Conservation (phyloP, 2,329 filamentous ascomycete genomes). For the Raffaelea deltoideospora region DNA sequence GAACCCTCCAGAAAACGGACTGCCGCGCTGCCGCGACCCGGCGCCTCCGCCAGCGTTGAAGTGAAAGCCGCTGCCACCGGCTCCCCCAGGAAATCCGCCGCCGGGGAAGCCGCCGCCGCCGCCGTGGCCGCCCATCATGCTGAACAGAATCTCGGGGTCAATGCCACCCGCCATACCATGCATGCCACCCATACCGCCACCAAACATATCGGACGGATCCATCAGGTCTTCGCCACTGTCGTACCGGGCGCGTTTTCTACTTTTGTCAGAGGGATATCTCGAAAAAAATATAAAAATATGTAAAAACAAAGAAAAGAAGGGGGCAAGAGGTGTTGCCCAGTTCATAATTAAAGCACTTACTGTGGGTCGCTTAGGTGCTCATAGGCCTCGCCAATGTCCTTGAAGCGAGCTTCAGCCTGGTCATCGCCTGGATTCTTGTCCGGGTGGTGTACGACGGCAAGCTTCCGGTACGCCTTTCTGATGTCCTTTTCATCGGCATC, state of each 20-base stretch:
- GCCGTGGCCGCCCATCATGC: constrained; percentile 60
- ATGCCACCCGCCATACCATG: constrained; percentile 52
- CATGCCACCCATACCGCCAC: no score
- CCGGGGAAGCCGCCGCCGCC: constrained; percentile 39
- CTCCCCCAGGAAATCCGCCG: constrained; percentile 31
- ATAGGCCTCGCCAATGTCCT: constrained; percentile 95
- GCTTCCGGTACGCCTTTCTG: constrained; percentile 92
- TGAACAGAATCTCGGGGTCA: constrained; percentile 65
- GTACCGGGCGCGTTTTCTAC: constrained; percentile 72
- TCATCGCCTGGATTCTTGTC: constrained; percentile 92
- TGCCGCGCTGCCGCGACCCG: constrained; percentile 19
- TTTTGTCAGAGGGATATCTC: constrained; percentile 19
- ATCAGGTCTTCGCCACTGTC: constrained; percentile 86
- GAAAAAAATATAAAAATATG: background rate
- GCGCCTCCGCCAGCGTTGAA: constrained; percentile 30
- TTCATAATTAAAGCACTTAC: constrained; percentile 53
- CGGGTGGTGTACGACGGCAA: constrained; percentile 87
- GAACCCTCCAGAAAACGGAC: constrained; percentile 22
- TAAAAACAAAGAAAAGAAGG: background rate
- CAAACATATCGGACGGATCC: constrained; percentile 77
- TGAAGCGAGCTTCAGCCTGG: constrained; percentile 79
- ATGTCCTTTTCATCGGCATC: constrained; percentile 71
- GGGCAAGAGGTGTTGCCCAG: background rate
- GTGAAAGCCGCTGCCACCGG: constrained; percentile 38
- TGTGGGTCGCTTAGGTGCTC: constrained; percentile 89